Percentiles rank a stretch among this genome's conserved stretches.
Evolutionary conservation across 169 alveolate genomes (phyloP).

Genomic region (Eimeria zaria): DNA sequence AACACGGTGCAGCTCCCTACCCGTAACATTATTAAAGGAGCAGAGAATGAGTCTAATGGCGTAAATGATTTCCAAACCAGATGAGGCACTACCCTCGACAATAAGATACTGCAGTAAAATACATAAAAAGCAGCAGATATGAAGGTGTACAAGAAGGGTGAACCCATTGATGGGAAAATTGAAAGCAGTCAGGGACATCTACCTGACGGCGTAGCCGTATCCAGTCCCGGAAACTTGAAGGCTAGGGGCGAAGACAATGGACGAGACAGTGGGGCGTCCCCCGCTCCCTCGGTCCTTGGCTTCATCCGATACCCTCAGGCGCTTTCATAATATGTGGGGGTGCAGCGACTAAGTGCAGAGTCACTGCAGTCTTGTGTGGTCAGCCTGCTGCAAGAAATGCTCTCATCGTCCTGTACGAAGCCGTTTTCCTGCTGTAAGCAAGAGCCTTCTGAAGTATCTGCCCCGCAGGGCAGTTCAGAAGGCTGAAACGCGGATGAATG

Average conservation of each 20-base stretch:
- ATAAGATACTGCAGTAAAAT: conserved; percentile 4
- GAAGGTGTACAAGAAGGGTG: not conserved
- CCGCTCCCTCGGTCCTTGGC: too few relatives aligned
- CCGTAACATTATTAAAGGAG: not conserved
- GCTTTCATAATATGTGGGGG: conserved; percentile 34
- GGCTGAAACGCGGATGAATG: not conserved
- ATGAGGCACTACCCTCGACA: not conserved
- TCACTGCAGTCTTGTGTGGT: conserved; percentile 63
- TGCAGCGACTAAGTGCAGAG: conserved; percentile 55
- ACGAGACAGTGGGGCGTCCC: not conserved
- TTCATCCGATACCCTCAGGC: conserved; percentile 6
- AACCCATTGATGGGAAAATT: not conserved
- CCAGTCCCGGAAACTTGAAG: not conserved
- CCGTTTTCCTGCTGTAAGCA: conserved; percentile 26
- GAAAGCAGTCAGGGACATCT: not conserved
- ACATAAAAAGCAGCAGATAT: conserved; percentile 5
- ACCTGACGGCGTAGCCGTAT: conserved; percentile 4
- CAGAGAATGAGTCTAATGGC: not conserved
- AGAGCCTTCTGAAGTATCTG: not conserved
- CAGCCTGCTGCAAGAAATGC: conserved; percentile 65
- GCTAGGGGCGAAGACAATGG: not conserved
- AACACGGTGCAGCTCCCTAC: not conserved
- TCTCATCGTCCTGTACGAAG: conserved; percentile 39
- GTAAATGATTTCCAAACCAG: not conserved
- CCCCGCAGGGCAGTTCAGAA: conserved; percentile 22